These are phyloP conservation scores for Sporothrix brasiliensis DNA, from an alignment of 2,329 filamentous ascomycete genomes.

Conservation along the genomic window DNA sequence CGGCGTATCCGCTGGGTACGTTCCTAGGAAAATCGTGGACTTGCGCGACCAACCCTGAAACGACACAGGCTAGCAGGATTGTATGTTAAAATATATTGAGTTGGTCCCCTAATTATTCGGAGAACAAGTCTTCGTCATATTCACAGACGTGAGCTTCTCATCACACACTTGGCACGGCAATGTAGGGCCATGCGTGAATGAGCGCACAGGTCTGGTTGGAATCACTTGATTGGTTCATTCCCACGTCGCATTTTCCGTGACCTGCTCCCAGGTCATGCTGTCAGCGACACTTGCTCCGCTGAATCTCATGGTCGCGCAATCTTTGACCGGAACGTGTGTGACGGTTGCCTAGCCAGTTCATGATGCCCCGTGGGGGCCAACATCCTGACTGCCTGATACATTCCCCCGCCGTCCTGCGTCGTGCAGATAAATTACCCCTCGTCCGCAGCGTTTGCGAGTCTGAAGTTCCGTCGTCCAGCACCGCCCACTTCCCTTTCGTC, in stretches of 20 bases:
- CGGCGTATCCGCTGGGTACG: too few relatives aligned
- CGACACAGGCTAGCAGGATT: too few relatives aligned
- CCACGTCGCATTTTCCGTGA: background rate
- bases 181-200: background rate
- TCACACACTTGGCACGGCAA: background rate
- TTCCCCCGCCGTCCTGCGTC: background rate
- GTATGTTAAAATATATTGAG: too few relatives aligned
- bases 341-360: background rate
- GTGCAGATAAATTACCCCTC: background rate
- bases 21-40: too few relatives aligned
- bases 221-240: background rate
- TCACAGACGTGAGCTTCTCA: background rate
- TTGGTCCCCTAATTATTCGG: background rate
- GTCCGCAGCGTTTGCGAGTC: background rate
- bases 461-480: background rate
- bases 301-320: background rate
- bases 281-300: background rate
- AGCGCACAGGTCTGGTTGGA: background rate
- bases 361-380: background rate
- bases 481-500: background rate
- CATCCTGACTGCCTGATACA: background rate
- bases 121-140: background rate
- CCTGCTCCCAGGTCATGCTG: background rate
- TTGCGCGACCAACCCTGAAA: too few relatives aligned
- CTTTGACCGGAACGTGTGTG: background rate